Conservation (phyloP, 225 moss, liverwort and hornwort genomes). For the Anthoceros angustus region DNA sequence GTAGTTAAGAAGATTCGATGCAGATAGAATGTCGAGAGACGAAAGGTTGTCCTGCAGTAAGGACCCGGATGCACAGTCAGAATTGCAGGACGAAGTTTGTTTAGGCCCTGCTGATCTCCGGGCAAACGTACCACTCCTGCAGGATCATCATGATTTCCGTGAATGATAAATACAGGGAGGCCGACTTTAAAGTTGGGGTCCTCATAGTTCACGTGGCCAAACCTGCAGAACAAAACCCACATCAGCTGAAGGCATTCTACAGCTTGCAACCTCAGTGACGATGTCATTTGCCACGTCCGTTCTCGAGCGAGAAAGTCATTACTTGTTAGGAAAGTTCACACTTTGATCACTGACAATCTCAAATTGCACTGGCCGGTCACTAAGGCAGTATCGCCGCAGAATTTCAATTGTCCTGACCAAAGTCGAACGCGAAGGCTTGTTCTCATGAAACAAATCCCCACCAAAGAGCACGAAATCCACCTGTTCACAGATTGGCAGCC, state of each 20-base stretch:
- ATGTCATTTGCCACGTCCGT: neutral
- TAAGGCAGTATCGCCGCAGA: slow-evolving; percentile 86
- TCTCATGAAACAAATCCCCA: slow-evolving; percentile 97
- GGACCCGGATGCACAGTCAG: slow-evolving; percentile 5
- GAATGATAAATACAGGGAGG: slow-evolving; percentile 87
- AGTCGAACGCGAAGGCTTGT: slow-evolving; percentile 93
- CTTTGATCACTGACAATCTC: slow-evolving; percentile 98
- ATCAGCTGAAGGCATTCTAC: neutral
- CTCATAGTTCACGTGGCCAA: slow-evolving; percentile 89
- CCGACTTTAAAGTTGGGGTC: slow-evolving; percentile 95
- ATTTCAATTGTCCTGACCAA: slow-evolving; percentile 90
- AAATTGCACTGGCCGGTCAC: slow-evolving; percentile 75
- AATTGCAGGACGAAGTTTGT: neutral
- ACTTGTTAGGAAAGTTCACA: slow-evolving; percentile 86
- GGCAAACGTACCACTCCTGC: slow-evolving; percentile 73
- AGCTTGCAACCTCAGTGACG: neutral
- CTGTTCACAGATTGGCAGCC: slow-evolving; percentile 13
- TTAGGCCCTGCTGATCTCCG: too few relatives aligned
- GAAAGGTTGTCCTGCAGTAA: slow-evolving; percentile 75
- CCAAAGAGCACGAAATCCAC: slow-evolving; percentile 95
- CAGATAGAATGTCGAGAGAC: slow-evolving; percentile 79
- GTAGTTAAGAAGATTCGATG: slow-evolving; percentile 95
- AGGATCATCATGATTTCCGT: slow-evolving; percentile 99
- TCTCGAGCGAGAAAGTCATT: neutral
- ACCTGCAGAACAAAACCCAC: slow-evolving; percentile 23